Conservation (phyloP, 2,329 filamentous ascomycete species). For the Epichloe glyceriae region DNA sequence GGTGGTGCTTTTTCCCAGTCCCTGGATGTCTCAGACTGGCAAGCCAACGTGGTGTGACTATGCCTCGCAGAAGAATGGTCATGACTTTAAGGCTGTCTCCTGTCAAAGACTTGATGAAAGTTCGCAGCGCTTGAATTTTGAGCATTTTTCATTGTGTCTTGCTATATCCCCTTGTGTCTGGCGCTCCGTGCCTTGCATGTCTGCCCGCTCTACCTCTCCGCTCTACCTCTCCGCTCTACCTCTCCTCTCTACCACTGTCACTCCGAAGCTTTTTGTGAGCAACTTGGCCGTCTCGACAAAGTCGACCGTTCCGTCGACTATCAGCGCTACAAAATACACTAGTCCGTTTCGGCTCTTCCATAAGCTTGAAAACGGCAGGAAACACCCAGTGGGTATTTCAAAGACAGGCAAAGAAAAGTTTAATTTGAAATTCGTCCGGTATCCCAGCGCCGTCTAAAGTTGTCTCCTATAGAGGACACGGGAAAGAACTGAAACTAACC, state of each 20-base stretch:
- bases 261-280: background rate
- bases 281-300: background rate
- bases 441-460: background rate
- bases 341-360: background rate
- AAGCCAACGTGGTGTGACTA: constrained; percentile 4
- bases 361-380: background rate
- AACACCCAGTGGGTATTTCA: background rate
- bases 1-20: constrained; percentile 5
- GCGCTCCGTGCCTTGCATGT: background rate
- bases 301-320: background rate
- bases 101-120: background rate
- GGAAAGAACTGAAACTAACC: background rate
- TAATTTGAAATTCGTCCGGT: background rate
- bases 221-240: background rate
- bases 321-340: background rate
- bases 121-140: background rate
- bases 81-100: background rate
- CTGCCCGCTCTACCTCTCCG: background rate
- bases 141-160: constrained; percentile 4
- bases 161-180: constrained; percentile 3
- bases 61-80: constrained; percentile 8
- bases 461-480: background rate
- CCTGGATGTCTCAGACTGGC: constrained; percentile 9
- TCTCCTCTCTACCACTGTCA: background rate
- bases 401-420: background rate